These are phyloP conservation scores for Biscutella laevigata DNA, from an alignment of 441 rosid species.

Conservation along the genomic window DNA sequence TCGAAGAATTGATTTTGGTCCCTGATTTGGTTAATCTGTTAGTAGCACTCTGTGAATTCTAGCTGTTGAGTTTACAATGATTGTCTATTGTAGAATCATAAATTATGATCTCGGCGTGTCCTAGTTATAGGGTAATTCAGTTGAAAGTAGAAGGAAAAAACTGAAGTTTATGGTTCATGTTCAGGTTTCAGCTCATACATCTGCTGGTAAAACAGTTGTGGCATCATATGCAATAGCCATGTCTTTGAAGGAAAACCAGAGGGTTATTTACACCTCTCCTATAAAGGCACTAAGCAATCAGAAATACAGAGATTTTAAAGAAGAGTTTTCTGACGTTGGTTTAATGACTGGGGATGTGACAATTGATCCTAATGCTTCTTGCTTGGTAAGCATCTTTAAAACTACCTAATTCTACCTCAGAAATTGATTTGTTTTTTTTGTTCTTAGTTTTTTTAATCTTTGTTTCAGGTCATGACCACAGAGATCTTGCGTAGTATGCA, in stretches of 20 bases:
- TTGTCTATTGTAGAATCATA: neutral
- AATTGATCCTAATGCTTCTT: constrained; percentile 91
- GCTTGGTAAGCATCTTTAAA: constrained; percentile 44
- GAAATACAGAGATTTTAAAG: constrained; percentile 91
- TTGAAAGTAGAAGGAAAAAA: neutral
- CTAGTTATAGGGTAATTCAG: neutral
- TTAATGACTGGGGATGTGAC: constrained; percentile 98
- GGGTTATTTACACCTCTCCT: constrained; percentile 93
- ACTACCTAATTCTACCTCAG: neutral
- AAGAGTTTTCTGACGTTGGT: constrained; percentile 97
- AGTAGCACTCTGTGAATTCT: neutral
- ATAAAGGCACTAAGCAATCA: constrained; percentile 96
- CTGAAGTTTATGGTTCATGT: constrained; percentile 12
- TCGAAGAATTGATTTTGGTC: neutral
- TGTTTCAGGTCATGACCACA: constrained; percentile 87
- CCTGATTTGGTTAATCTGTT: constrained; percentile 4
- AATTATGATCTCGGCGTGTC: neutral
- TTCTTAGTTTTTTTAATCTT: constrained; percentile 11
- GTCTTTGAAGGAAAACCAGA: constrained; percentile 77
- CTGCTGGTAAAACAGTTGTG: constrained; percentile 97
- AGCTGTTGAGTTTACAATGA: neutral
- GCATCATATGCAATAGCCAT: constrained; percentile 92
- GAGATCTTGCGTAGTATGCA: constrained; percentile 99
- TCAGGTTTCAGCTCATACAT: constrained; percentile 96
- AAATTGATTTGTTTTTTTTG: constrained; percentile 1